These are phyloP conservation scores for Corylus avellana DNA, from an alignment of 306 rosid species.

Conservation along the genomic window DNA sequence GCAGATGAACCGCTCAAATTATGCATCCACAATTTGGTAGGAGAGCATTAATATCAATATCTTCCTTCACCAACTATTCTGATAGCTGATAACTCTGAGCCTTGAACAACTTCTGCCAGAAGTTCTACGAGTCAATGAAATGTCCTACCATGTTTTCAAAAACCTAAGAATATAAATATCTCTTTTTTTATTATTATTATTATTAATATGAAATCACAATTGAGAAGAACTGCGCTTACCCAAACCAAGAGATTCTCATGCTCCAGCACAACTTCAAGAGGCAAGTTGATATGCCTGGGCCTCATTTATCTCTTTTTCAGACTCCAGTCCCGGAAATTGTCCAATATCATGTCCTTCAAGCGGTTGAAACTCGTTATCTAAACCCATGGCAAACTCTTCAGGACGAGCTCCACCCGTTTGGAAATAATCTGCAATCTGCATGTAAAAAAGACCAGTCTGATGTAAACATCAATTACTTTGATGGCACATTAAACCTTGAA, in stretches of 20 bases:
- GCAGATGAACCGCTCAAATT: not conserved
- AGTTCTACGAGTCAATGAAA: not conserved
- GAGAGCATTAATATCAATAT: not conserved
- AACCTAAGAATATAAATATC: not conserved
- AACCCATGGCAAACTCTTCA: conserved; percentile 69
- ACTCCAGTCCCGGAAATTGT: conserved; percentile 63
- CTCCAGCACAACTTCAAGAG: conserved; percentile 2
- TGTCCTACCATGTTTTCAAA: not conserved
- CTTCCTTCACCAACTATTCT: not conserved
- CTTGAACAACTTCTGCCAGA: not conserved
- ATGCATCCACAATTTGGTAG: not conserved
- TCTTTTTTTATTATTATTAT: too few relatives aligned
- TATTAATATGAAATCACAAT: not conserved
- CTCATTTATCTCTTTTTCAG: conserved; percentile 34
- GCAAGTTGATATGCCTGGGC: conserved; percentile 41
- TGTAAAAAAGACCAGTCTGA: conserved; percentile 10
- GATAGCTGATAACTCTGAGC: not conserved
- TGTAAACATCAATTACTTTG: conserved; percentile 3
- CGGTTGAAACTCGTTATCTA: conserved; percentile 58
- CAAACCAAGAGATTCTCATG: not conserved
- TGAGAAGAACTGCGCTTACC: conserved; percentile 1
- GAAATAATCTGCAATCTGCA: conserved; percentile 82
- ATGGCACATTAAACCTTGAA: not conserved
- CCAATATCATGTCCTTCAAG: conserved; percentile 81
- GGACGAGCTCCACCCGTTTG: conserved; percentile 39